A percentile compares a stretch with the other conserved stretches of the same genome.
phyloP scores from a whole-genome alignment of 2,329 filamentous ascomycete species.

The Aureobasidium lini region DNA sequence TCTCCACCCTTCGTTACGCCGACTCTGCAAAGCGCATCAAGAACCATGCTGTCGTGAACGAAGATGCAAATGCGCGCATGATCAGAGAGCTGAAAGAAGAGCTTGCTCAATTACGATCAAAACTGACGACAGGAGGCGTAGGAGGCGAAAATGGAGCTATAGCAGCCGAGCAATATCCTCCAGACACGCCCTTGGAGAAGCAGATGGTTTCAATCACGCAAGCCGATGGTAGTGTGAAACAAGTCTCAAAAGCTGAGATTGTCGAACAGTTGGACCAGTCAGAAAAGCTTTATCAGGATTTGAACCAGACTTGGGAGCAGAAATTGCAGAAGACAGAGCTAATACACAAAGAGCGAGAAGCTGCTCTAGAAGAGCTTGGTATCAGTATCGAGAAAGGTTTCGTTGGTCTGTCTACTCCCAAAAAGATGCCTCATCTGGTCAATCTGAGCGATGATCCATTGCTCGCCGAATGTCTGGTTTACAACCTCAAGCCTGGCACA shows the following conservation, averaged over 20 bases:
- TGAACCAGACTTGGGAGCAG: constrained; percentile 98
- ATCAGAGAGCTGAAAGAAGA: constrained; percentile 97
- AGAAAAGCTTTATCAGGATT: constrained; percentile 88
- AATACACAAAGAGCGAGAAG: constrained; percentile 95
- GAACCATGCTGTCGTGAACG: constrained; percentile 98
- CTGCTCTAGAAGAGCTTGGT: constrained; percentile 88
- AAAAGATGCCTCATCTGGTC: constrained; percentile 98
- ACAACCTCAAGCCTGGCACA: constrained; percentile 92
- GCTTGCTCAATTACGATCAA: constrained; percentile 73
- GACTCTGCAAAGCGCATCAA: constrained; percentile 98
- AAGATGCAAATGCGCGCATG: constrained; percentile 98
- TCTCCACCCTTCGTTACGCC: constrained; percentile 91
- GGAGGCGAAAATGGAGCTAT: constrained; percentile 42
- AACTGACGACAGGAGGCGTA: constrained; percentile 51
- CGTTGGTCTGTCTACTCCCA: constrained; percentile 87
- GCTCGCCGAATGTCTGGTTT: constrained; percentile 90
- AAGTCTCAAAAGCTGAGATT: constrained; percentile 97
- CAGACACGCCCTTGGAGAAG: constrained; percentile 85
- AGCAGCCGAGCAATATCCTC: constrained; percentile 78
- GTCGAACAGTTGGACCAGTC: constrained; percentile 92
- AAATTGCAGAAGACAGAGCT: constrained; percentile 91
- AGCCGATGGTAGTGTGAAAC: constrained; percentile 78
- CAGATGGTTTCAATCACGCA: constrained; percentile 94
- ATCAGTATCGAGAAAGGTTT: constrained; percentile 99
- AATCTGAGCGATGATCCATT: constrained; percentile 79